phyloP scores from a whole-genome alignment of 805 yeast species.

The Suhomyces sp. region DNA sequence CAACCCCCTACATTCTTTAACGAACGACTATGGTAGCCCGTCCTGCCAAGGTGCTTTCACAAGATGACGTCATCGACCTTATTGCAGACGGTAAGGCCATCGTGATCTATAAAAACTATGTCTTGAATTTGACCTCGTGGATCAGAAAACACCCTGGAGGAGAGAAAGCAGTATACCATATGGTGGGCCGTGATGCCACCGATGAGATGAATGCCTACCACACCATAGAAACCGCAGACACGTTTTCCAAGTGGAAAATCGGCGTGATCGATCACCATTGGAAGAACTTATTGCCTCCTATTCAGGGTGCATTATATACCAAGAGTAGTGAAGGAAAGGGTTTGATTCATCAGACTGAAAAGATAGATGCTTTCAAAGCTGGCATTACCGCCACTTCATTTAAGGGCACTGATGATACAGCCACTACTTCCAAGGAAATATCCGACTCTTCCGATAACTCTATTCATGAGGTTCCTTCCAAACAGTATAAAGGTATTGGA shows the following conservation, averaged over 20 bases:
- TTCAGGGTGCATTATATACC: constrained; percentile 66
- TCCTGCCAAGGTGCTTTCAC: constrained; percentile 17
- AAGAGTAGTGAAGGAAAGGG: constrained; percentile 1
- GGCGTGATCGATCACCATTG: constrained; percentile 66
- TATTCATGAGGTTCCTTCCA: constrained; percentile 14
- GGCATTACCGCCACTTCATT: neutral
- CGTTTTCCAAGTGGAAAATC: constrained; percentile 58
- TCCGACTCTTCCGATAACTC: constrained; percentile 12
- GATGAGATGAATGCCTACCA: constrained; percentile 91
- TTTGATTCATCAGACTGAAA: too few species aligned
- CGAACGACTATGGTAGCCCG: neutral
- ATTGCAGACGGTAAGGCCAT: constrained; percentile 69
- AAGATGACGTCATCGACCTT: constrained; percentile 48
- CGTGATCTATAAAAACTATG: constrained; percentile 62
- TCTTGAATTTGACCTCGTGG: constrained; percentile 71
- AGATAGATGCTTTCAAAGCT: neutral
- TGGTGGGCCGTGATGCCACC: constrained; percentile 88
- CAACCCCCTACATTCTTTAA: constrained; percentile 1
- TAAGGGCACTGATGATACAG: constrained; percentile 10
- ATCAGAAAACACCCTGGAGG: constrained; percentile 83
- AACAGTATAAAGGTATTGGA: constrained; percentile 32
- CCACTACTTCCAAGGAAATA: neutral
- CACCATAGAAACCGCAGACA: constrained; percentile 50
- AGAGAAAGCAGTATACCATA: constrained; percentile 75
- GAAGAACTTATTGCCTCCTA: constrained; percentile 81